phyloP scores from a whole-genome alignment of 2,329 filamentous ascomycete species.

The Huntiella savannae region DNA sequence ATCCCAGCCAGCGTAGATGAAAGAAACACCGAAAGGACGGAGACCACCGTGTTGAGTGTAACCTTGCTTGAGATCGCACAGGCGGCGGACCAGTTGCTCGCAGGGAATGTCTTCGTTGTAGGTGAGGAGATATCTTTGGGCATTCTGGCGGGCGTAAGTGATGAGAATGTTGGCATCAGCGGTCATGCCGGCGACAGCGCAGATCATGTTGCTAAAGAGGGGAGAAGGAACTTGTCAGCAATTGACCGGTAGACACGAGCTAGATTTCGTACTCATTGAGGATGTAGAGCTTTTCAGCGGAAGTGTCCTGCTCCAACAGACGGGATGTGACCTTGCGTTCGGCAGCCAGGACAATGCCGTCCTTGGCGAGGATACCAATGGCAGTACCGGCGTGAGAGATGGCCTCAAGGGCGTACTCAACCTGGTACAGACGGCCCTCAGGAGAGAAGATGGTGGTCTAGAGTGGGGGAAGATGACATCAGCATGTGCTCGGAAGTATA shows the following conservation, averaged over 20 bases:
- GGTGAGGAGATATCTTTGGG: conserved; percentile 91
- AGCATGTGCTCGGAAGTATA: background rate
- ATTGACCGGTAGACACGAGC: background rate
- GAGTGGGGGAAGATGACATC: background rate
- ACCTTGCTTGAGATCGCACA: conserved; percentile 97
- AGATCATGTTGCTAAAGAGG: conserved; percentile 84
- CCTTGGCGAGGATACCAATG: conserved; percentile 87
- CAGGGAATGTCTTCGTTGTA: conserved; percentile 99
- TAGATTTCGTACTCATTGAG: conserved; percentile 64
- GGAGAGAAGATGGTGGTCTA: conserved; percentile 99
- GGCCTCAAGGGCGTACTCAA: conserved; percentile 96
- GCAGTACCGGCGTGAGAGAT: conserved; percentile 97
- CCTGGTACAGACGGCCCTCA: conserved; percentile 94
- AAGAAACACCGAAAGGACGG: conserved; percentile 91
- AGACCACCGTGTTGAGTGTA: conserved; percentile 99
- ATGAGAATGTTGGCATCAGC: conserved; percentile 99
- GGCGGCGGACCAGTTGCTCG: conserved; percentile 87
- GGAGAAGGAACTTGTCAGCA: background rate
- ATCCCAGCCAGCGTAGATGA: conserved; percentile 98
- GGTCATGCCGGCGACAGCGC: conserved; percentile 96
- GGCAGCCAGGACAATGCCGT: conserved; percentile 93
- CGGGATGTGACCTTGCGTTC: conserved; percentile 99
- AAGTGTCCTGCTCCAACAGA: conserved; percentile 96
- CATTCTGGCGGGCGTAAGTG: conserved; percentile 95
- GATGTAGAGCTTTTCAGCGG: conserved; percentile 98